A percentile compares a stretch with the other conserved stretches of the same genome.
Evolutionary conservation across 164 flowering plant species (phyloP).

Genomic region (Brasenia schreberi): DNA sequence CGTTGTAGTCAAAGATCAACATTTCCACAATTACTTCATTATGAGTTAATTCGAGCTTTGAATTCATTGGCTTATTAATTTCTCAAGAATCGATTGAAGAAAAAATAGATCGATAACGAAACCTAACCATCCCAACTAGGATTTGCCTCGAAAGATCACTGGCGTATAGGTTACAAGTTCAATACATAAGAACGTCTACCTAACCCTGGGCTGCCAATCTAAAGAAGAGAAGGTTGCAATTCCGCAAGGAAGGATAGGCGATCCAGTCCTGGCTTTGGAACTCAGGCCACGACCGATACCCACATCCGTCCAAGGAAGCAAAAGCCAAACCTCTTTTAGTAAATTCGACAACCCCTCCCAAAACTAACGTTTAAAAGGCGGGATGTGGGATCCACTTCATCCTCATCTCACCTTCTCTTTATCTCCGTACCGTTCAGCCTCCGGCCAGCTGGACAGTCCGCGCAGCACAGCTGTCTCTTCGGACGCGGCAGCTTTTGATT

Average conservation of each 20-base stretch:
- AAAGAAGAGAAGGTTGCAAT: no score
- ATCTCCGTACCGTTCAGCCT: not conserved
- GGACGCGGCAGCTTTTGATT: not conserved
- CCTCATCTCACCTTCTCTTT: not conserved
- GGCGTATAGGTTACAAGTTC: not conserved
- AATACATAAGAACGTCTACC: not conserved
- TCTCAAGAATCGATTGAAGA: no score
- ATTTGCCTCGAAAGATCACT: not conserved
- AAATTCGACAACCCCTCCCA: not conserved
- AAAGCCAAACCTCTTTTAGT: not conserved
- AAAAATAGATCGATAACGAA: no score
- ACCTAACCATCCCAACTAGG: no score
- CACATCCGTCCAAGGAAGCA: not conserved
- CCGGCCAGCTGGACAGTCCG: not conserved
- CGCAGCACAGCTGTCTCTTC: not conserved
- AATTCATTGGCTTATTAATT: no score
- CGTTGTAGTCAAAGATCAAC: no score
- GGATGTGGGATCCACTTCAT: not conserved
- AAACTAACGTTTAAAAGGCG: not conserved
- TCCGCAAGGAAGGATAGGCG: not conserved
- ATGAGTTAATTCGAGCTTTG: no score
- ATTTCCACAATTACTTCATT: no score
- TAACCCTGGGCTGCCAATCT: not conserved
- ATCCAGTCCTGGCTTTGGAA: not conserved
- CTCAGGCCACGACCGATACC: not conserved